These are phyloP conservation scores for Emergomyces orientalis DNA, from an alignment of 2,329 filamentous ascomycete genomes.

Conservation along the genomic window DNA sequence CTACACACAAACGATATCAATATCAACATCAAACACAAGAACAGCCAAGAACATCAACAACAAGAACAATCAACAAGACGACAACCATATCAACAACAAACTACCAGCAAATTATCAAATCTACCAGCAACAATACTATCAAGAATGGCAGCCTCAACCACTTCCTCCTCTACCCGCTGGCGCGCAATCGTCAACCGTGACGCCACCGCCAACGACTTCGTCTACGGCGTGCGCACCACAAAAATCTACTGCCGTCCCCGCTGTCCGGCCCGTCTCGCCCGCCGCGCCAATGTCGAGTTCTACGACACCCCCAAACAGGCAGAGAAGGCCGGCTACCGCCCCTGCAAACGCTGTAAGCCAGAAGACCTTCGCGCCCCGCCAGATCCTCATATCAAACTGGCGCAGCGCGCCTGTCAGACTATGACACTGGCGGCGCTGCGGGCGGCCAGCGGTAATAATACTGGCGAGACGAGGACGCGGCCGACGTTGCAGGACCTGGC, in stretches of 20 bases:
- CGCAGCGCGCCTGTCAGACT: constrained; percentile 26
- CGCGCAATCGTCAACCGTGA: constrained; percentile 40
- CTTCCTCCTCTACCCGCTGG: constrained; percentile 38
- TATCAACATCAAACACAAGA: not conserved
- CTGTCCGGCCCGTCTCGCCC: constrained; percentile 49
- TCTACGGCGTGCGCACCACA: constrained; percentile 50
- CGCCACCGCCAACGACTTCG: constrained; percentile 39
- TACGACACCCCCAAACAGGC: constrained; percentile 42
- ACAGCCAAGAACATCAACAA: no score
- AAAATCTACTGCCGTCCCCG: constrained; percentile 49
- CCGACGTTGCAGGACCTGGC: constrained; percentile 41
- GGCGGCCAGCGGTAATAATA: not conserved
- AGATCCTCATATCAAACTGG: constrained; percentile 26
- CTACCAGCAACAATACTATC: not conserved
- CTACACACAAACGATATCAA: not conserved
- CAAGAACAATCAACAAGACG: not conserved
- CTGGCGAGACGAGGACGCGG: constrained; percentile 15
- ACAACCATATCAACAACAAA: not conserved
- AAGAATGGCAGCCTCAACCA: constrained; percentile 14
- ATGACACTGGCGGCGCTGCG: constrained; percentile 21
- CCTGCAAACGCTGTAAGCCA: constrained; percentile 50
- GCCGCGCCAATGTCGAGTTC: constrained; percentile 48
- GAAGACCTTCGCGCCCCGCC: constrained; percentile 24
- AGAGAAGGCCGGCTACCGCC: constrained; percentile 42
- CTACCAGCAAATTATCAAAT: not conserved